Percentiles rank a stretch among this genome's conserved stretches.
These are phyloP conservation scores for Boletus calvinii DNA, from an alignment of 1,284 basidiomycete genomes.

Conservation along the genomic window DNA sequence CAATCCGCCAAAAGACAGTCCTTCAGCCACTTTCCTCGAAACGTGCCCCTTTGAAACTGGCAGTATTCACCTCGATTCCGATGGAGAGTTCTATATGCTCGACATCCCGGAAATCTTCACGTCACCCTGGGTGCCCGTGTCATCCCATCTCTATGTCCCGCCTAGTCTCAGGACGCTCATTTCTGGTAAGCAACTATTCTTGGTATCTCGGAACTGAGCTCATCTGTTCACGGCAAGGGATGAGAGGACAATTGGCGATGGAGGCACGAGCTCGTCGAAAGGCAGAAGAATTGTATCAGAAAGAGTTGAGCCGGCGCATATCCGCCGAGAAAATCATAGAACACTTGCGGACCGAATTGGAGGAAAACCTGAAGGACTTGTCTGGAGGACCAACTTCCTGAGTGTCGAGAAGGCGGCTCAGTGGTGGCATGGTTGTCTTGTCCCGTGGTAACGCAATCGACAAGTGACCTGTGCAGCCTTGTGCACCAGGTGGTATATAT, in stretches of 20 bases:
- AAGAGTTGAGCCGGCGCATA: conserved; percentile 27
- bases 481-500: background rate
- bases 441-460: background rate
- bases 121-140: conserved; percentile 33
- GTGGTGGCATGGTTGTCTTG: background rate
- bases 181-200: conserved; percentile 27
- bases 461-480: background rate
- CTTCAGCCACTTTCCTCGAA: background rate
- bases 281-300: conserved; percentile 31
- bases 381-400: background rate
- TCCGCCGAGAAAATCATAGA: conserved; percentile 20
- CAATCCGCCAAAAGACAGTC: background rate
- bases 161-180: conserved; percentile 37
- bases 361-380: background rate
- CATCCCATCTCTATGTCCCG: conserved; percentile 36
- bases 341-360: conserved; percentile 16
- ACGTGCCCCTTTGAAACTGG: background rate
- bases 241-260: conserved; percentile 35
- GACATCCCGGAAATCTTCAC: conserved; percentile 36
- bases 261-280: conserved; percentile 34
- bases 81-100: conserved; percentile 35
- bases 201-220: background rate
- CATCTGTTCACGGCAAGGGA: conserved; percentile 29
- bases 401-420: background rate
- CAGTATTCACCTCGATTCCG: conserved; percentile 5